Percentiles rank a stretch among this genome's conserved stretches.
Conservation (phyloP, 2,329 filamentous ascomycete genomes). For the Hypoxylon sp. region DNA sequence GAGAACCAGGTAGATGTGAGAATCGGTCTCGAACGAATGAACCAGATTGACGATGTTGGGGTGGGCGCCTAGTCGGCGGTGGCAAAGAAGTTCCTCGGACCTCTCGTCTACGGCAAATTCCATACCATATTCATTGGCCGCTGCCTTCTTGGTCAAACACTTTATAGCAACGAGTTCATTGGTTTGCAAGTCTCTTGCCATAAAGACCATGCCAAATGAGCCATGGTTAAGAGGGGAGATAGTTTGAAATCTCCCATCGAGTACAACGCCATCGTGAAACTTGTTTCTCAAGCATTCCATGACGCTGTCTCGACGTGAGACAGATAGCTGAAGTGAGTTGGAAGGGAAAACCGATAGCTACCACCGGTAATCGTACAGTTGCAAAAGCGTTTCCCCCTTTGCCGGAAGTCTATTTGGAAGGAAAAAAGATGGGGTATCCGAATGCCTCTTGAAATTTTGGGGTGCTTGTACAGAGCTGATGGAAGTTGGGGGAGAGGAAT, state of each 20-base stretch:
- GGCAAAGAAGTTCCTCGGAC: conserved; percentile 81
- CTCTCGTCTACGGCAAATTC: conserved; percentile 81
- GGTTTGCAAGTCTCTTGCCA: conserved; percentile 81
- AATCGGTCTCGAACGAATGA: conserved; percentile 88
- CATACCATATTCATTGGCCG: conserved; percentile 65
- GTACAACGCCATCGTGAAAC: conserved; percentile 80
- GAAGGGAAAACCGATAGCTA: conserved; percentile 33
- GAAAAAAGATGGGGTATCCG: conserved; percentile 35
- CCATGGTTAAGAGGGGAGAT: conserved; percentile 96
- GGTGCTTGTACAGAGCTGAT: conserved; percentile 44
- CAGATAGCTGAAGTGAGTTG: conserved; percentile 47
- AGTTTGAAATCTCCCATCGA: conserved; percentile 89
- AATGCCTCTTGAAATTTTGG: conserved; percentile 37
- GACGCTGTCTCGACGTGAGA: conserved; percentile 48
- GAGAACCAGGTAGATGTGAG: conserved; percentile 90
- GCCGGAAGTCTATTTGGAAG: conserved; percentile 43
- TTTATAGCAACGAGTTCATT: conserved; percentile 91
- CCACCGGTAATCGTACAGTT: conserved; percentile 43
- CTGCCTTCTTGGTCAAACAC: conserved; percentile 85
- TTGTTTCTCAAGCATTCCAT: conserved; percentile 90
- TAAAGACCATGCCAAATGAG: conserved; percentile 98
- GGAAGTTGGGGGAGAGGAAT: conserved; percentile 19
- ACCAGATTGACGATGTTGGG: conserved; percentile 94
- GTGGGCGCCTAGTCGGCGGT: conserved; percentile 80
- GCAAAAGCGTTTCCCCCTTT: conserved; percentile 38